A percentile compares a stretch with the other conserved stretches of the same genome.
Conservation (phyloP, 1,139 yeast genomes). For the Geotrichum reessii region DNA sequence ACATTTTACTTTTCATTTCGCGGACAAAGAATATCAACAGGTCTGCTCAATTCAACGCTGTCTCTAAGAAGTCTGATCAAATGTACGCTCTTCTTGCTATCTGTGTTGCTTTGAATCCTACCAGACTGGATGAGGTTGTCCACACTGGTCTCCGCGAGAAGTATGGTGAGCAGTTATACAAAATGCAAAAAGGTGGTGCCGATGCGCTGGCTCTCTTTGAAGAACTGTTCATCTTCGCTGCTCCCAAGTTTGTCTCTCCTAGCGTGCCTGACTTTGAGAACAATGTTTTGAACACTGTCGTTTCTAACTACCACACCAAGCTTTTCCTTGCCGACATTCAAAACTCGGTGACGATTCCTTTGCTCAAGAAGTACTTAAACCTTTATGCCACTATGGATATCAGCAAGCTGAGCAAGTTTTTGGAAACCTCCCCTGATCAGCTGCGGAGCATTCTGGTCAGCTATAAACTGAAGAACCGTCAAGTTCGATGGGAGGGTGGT, state of each 20-base stretch:
- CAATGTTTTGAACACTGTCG: constrained; percentile 37
- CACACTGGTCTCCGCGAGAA: constrained; percentile 43
- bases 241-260: constrained; percentile 46
- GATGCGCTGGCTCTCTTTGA: constrained; percentile 41
- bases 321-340: constrained; percentile 42
- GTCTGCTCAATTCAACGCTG: constrained; percentile 44
- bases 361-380: constrained; percentile 43
- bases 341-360: constrained; percentile 38
- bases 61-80: constrained; percentile 47
- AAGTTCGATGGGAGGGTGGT: constrained; percentile 42
- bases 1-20: constrained; percentile 42
- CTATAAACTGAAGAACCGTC: constrained; percentile 44
- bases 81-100: constrained; percentile 47
- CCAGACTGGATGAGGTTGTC: constrained; percentile 43
- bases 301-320: constrained; percentile 41
- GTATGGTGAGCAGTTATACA: constrained; percentile 43
- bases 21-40: constrained; percentile 43
- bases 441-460: constrained; percentile 38
- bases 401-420: constrained; percentile 40
- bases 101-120: constrained; percentile 43
- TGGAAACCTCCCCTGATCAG: constrained; percentile 39
- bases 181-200: constrained; percentile 42
- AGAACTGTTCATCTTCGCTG: constrained; percentile 43
- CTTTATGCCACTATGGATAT: constrained; percentile 45
- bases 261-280: constrained; percentile 37